A percentile compares a stretch with the other conserved stretches of the same genome.
Conservation (phyloP, 139 green algal genomes). For the Pseudopediastrum boryanum region DNA sequence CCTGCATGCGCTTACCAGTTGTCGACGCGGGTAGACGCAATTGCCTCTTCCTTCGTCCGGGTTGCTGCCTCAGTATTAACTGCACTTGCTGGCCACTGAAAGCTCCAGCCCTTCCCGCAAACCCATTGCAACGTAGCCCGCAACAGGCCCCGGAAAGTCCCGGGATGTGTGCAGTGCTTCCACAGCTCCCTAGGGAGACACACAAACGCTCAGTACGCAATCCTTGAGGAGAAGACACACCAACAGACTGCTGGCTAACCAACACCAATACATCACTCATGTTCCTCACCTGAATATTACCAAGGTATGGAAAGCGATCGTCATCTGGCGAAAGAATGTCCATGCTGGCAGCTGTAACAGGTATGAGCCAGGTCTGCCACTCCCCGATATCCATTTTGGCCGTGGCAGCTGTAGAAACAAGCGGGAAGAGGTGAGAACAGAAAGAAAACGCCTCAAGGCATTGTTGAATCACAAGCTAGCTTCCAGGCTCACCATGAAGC, state of each 20-base stretch:
- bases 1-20: slow-evolving; percentile 55
- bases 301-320: slow-evolving; percentile 1
- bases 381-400: slow-evolving; percentile 58
- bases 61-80: not conserved
- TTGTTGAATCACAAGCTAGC: not conserved
- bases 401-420: slow-evolving; percentile 53
- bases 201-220: not conserved
- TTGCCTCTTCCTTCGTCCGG: slow-evolving; percentile 10
- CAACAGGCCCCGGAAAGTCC: slow-evolving; percentile 67
- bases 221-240: not conserved
- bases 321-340: slow-evolving; percentile 2
- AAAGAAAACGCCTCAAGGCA: not conserved
- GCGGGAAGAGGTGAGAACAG: not conserved
- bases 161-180: slow-evolving; percentile 61
- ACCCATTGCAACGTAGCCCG: slow-evolving; percentile 42
- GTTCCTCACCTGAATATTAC: not conserved
- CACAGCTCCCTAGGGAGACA: slow-evolving; percentile 68
- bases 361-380: too few relatives aligned
- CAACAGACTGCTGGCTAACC: too few relatives aligned
- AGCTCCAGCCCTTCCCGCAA: slow-evolving; percentile 54
- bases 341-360: too few relatives aligned
- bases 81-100: slow-evolving; percentile 45
- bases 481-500: slow-evolving; percentile 44
- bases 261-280: too few relatives aligned
- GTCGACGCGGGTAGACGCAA: not conserved